Base-by-base conservation (phyloP, 805 yeast genomes). In the Teunomyces aglyptinius region DNA sequence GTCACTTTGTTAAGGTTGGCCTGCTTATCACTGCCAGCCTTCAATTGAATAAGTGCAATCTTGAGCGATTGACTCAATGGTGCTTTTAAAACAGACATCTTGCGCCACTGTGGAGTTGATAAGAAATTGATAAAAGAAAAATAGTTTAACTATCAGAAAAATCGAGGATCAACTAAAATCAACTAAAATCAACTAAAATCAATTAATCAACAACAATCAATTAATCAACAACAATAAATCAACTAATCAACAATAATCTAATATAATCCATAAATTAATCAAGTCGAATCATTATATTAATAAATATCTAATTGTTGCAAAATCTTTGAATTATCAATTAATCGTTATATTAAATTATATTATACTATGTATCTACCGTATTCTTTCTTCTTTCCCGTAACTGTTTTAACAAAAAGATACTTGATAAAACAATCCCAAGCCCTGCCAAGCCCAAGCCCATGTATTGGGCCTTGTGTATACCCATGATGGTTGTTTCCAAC, bases 41-140 rank as follows among this genome's bases (percentile, higher is more conserved):
- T 76, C 54, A 92, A 75, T 64, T 94, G 99, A 46, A 94, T 70
- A 47, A 94, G 72, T 0, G 97, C 99, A 5, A 94, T 80, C 56
- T 84, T 86, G 47, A 90, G 69, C 31, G 79, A 76, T 58, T 82
- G 79, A 15, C 79, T 54, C 46, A 85, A 65, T 31, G 77, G 77
- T 7, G 64, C 49, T 48, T 67, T 71, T 38, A 57, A 55, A 5
- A 61, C 62, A 11, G 63, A 53, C 58, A 55, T 54, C 31, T 41
- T 45, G 24, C 11, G 33, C 16, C 8, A 13, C 18, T 31, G 33
- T 31, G 33, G 35, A 13, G 28, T 29, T 12, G 33, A 31, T 31
- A 31, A 31, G 18, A 8, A 35, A 35, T 7, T 8, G 13, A 18
- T 18, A 35, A 35, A 35, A 35, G 15, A 15, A 8, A 15, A 18